These are phyloP conservation scores for Tylopilus intermedius DNA, from an alignment of 768 basidiomycete species.

Conservation along the genomic window DNA sequence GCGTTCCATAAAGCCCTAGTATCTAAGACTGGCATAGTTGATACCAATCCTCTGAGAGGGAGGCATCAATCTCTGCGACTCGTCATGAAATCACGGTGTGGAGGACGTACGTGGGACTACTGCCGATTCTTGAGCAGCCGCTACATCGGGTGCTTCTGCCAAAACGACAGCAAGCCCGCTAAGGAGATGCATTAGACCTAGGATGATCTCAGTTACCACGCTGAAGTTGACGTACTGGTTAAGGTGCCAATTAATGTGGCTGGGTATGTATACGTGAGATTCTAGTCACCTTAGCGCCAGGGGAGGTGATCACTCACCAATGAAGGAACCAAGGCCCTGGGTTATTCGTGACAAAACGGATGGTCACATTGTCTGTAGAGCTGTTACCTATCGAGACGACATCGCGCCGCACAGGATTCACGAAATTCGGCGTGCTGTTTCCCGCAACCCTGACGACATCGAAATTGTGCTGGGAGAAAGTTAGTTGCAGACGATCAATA, in stretches of 20 bases:
- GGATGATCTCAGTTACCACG: too few relatives aligned
- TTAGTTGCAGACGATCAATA: not conserved
- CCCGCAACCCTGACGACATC: slow-evolving; percentile 31
- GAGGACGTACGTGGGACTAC: slow-evolving; percentile 19
- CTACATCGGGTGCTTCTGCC: slow-evolving; percentile 19
- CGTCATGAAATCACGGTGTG: not conserved
- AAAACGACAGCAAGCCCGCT: slow-evolving; percentile 25
- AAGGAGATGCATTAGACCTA: not conserved
- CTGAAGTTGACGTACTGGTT: slow-evolving; percentile 14
- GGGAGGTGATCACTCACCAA: not conserved
- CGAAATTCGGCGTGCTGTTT: slow-evolving; percentile 27
- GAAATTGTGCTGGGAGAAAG: slow-evolving; percentile 29
- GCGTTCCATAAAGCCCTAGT: too few relatives aligned
- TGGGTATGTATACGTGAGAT: not conserved
- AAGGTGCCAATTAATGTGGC: slow-evolving; percentile 21
- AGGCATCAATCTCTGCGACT: slow-evolving; percentile 7
- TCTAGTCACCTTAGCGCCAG: not conserved
- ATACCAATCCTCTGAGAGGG: slow-evolving; percentile 13
- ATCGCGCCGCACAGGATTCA: slow-evolving; percentile 34
- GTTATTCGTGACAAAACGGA: slow-evolving; percentile 62
- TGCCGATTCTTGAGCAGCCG: slow-evolving; percentile 4
- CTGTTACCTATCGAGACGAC: slow-evolving; percentile 21
- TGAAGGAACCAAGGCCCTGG: slow-evolving; percentile 46
- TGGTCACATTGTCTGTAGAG: slow-evolving; percentile 42
- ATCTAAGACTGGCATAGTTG: slow-evolving; percentile 5